Evolutionary conservation across 495 filamentous ascomycete genomes (phyloP).

Genomic region (Talaromyces ruber): DNA sequence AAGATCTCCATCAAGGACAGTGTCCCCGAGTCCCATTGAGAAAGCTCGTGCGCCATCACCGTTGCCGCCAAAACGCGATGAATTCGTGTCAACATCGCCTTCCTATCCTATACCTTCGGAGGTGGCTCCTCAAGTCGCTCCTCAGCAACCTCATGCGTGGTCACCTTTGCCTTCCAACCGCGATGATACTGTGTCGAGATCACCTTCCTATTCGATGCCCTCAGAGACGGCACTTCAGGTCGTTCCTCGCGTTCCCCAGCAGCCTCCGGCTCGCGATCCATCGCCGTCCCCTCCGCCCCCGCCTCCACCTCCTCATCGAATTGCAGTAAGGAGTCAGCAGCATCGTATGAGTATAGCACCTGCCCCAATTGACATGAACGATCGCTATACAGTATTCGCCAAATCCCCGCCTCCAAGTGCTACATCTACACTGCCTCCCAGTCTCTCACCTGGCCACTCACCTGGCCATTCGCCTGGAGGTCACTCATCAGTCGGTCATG

Average conservation of each 20-base stretch:
- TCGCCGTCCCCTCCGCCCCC: conserved; percentile 32
- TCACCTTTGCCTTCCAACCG: conserved; percentile 21
- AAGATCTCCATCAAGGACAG: conserved; percentile 18
- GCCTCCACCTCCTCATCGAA: conserved; percentile 24
- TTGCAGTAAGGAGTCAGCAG: conserved; percentile 17
- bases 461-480: conserved; percentile 5
- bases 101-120: conserved; percentile 11
- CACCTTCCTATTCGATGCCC: conserved; percentile 9
- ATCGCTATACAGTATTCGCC: conserved; percentile 36
- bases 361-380: conserved; percentile 37
- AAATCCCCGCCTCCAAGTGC: conserved; percentile 55
- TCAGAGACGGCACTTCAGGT: conserved; percentile 8
- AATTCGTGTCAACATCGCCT: not conserved
- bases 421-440: conserved; percentile 36
- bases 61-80: conserved; percentile 14
- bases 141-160: conserved; percentile 15
- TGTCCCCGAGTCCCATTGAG: conserved; percentile 6
- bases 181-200: not conserved
- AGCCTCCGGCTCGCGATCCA: conserved; percentile 27
- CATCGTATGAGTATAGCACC: conserved; percentile 24
- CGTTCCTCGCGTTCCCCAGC: conserved; percentile 17
- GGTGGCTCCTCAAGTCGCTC: conserved; percentile 14
- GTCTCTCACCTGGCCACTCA: not conserved
- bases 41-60: conserved; percentile 12
- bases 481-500: conserved; percentile 36